Base-by-base conservation (phyloP, 257 asterid species). In the Ilex aquifolium region DNA sequence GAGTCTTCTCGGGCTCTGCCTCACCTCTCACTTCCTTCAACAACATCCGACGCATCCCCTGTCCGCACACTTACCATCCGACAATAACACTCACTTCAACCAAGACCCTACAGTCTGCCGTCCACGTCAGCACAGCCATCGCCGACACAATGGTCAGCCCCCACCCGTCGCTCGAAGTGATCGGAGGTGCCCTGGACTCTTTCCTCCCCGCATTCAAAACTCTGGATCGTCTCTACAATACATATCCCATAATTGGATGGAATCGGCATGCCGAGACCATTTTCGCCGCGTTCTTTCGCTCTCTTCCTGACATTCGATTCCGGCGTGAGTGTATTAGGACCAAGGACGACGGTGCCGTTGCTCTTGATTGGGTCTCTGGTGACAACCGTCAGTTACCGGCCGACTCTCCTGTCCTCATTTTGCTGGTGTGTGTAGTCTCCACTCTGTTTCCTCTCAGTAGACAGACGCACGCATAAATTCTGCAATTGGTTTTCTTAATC, bases 301-400 rank as follows among this genome's bases (percentile, higher is more conserved):
- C 91, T 6, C 80, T 69, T 29, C 99, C 99, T 3, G 78, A 83
- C 29, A 88, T 92, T 68, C 76, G 71, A 60, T 69, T 82, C 82
- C 85, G 85, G 51, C 85, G 99, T 12, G 93, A 92, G 80, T 87
- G 97, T 71, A 82, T 92, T 79, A 91, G 97, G 21, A 80, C 97
- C 16, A 74, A 69, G 21, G 96, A 87, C 71, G 82, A 76, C 75
- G 97, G 99, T 63, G 63, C 88, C 16, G 87, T 92, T 21, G 80
- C 96, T 14, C 90, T 92, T 13, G 97, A 89, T 59, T 92, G 99
- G 97, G 83, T 85, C 44, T 63, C 83, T 31, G 88, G 95, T 0
- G 97, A 92, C 54, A 82, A 76, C 6, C 80, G 74, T 3, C 64
- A 40, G 51, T 63, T 88, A 69, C 83, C 95, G 11, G 40, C 80